Evolutionary conservation across 2,329 filamentous ascomycete genomes (phyloP), one percentile per base, ranked within the genome.

Genomic region (Juglanconis juglandina): DNA sequence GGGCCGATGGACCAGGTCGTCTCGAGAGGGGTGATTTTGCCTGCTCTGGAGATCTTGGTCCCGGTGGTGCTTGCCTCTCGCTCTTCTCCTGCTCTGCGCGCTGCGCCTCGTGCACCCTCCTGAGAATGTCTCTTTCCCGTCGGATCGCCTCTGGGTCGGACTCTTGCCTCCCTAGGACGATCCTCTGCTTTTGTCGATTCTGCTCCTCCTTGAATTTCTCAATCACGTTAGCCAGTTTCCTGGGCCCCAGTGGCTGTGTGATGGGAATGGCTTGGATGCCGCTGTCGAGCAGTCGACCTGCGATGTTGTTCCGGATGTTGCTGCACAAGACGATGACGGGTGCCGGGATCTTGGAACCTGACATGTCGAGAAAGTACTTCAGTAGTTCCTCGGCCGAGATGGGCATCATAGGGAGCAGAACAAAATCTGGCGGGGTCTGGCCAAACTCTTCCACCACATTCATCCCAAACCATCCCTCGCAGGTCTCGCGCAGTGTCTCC

Each of bases 381-480:
- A 60, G 53, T 1, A 60, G 41, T 44, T 48, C 42, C 13, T 56
- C 56, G 44, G 35, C 34, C 64, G 9, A 74, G 46, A 13, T 71
- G 67, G 4, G 68, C 58, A 2, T 66, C 35, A 3, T 56, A 3
- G 58, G 58, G 24, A 52, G 56, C 17, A 60, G 53, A 33, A 56
- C 50, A 47, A 52, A 56, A 24, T 53, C 58, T 30, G 47, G 34
- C 0, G 54, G 34, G 10, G 59, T 42, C 0, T 34, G n/a, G 0
- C 61, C 60, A 5, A 49, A 13, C 30, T 67, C 66, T 8, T 62
- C 66, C 3, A 63, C 56, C 1, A 74, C 64, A 2, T 68, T 65
- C 62, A 76, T 72, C 3, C 67, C 68, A 50, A 75, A 74, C 73
- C 75, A 77, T 32, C 66, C 67, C 2, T 67, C 59, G 42, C 70